Percentiles rank a stretch among this genome's conserved stretches.
These are phyloP conservation scores for Hyparrhenia diplandra DNA, from an alignment of 176 grass and related monocot genomes.

Conservation along the genomic window DNA sequence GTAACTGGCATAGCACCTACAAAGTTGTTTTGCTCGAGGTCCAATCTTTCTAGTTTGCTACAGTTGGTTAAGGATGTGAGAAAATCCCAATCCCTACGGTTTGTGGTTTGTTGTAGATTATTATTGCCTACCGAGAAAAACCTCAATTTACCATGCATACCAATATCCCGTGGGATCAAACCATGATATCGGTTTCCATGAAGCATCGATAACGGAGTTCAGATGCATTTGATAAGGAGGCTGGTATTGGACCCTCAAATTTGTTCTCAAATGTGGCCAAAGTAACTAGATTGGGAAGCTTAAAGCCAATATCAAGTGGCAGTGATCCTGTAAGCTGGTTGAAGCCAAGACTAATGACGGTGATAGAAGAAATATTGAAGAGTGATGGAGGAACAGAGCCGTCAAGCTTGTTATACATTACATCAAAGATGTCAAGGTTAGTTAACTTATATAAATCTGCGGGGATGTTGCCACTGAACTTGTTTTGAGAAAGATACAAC, in stretches of 20 bases:
- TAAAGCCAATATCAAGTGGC: conserved; percentile 10
- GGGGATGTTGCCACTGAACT: conserved; percentile 23
- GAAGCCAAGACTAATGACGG: background rate
- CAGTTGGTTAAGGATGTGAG: conserved; percentile 27
- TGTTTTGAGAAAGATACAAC: background rate
- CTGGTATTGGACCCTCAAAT: background rate
- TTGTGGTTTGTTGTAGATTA: background rate
- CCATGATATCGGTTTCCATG: background rate
- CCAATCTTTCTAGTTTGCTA: background rate
- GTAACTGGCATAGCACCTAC: conserved; percentile 1
- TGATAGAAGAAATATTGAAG: conserved; percentile 31
- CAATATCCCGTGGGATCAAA: conserved; percentile 17
- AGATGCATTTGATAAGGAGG: conserved; percentile 18
- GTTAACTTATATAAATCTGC: background rate
- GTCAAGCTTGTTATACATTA: background rate
- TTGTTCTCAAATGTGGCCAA: no score
- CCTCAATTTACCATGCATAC: background rate
- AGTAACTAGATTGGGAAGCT: conserved; percentile 1
- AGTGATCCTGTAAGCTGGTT: conserved; percentile 9
- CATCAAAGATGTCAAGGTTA: background rate
- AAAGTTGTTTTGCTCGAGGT: background rate
- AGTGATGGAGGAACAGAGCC: background rate
- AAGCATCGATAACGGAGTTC: background rate
- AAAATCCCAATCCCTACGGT: conserved; percentile 12
- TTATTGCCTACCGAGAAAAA: background rate